phyloP scores from a whole-genome alignment of 1,284 basidiomycete species.

The Cutaneotrichosporon arboriforme region DNA sequence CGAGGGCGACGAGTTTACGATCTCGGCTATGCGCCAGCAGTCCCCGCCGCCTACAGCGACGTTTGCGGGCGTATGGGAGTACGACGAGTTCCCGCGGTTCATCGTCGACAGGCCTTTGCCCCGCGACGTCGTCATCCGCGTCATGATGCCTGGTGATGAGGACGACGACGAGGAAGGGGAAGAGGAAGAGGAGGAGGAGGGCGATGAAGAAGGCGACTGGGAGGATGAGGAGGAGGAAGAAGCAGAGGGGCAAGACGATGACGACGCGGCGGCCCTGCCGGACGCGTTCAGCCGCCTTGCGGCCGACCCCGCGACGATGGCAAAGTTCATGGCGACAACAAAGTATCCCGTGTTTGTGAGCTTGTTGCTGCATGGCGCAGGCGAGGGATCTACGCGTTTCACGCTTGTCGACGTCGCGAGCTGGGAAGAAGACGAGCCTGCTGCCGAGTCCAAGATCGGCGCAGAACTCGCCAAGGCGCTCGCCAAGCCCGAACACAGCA shows the following conservation, averaged over 20 bases:
- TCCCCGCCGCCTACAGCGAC: neutral
- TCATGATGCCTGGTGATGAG: neutral
- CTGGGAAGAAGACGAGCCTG: slow-evolving; percentile 1
- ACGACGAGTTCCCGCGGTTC: slow-evolving; percentile 2
- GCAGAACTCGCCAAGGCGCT: neutral
- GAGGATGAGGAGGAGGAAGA: neutral
- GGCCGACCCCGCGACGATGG: neutral
- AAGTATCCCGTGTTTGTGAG: neutral
- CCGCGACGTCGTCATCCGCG: neutral
- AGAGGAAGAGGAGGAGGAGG: neutral
- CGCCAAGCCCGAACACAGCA: neutral
- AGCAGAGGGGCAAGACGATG: neutral
- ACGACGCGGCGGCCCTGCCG: neutral
- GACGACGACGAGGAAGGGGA: neutral
- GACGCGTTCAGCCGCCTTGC: neutral
- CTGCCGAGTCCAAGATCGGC: neutral
- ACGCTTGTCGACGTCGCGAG: slow-evolving; percentile 2
- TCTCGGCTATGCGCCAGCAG: neutral
- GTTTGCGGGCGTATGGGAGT: neutral
- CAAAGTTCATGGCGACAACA: slow-evolving; percentile 1
- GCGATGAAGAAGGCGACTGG: neutral
- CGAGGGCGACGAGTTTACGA: neutral
- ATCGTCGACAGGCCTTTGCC: neutral
- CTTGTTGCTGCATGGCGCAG: neutral
- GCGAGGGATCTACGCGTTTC: neutral